These are phyloP conservation scores for Marsdenia floribunda DNA, from an alignment of 257 asterid species.

Conservation along the genomic window DNA sequence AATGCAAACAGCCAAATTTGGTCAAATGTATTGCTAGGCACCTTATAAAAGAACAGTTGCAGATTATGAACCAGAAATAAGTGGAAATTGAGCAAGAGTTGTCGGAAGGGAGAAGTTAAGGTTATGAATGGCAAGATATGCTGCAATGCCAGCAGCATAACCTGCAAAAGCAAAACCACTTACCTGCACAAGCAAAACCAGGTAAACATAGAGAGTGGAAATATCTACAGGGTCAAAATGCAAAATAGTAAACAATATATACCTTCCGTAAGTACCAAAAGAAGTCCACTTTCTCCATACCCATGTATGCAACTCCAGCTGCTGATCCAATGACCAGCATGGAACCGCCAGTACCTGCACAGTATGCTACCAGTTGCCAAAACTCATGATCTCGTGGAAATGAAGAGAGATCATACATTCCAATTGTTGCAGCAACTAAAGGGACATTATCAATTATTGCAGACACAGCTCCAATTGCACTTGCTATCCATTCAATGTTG, in stretches of 20 bases:
- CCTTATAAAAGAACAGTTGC: neutral
- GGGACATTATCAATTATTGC: conserved; percentile 95
- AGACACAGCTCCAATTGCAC: conserved; percentile 86
- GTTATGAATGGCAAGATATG: conserved; percentile 76
- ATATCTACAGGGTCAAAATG: neutral
- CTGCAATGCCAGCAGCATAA: conserved; percentile 89
- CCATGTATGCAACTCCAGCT: conserved; percentile 98
- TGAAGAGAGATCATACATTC: conserved; percentile 83
- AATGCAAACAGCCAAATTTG: conserved; percentile 3
- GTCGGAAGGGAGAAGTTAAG: conserved; percentile 56
- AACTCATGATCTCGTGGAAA: conserved; percentile 89
- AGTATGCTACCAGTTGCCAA: conserved; percentile 90
- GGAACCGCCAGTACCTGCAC: conserved; percentile 99
- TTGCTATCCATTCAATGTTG: conserved; percentile 68
- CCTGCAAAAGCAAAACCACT: conserved; percentile 99
- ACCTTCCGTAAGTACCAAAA: conserved; percentile 94
- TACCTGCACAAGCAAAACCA: conserved; percentile 45
- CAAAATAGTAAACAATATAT: conserved; percentile 7
- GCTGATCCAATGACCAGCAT: conserved; percentile 93
- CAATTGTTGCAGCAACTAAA: conserved; percentile 95
- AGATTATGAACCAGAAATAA: conserved; percentile 55
- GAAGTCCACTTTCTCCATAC: conserved; percentile 96
- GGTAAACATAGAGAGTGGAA: neutral
- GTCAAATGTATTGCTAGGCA: neutral
- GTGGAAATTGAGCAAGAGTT: conserved; percentile 71